phyloP scores from a whole-genome alignment of 78 protist genomes.

The Cyanophora paradoxa region DNA sequence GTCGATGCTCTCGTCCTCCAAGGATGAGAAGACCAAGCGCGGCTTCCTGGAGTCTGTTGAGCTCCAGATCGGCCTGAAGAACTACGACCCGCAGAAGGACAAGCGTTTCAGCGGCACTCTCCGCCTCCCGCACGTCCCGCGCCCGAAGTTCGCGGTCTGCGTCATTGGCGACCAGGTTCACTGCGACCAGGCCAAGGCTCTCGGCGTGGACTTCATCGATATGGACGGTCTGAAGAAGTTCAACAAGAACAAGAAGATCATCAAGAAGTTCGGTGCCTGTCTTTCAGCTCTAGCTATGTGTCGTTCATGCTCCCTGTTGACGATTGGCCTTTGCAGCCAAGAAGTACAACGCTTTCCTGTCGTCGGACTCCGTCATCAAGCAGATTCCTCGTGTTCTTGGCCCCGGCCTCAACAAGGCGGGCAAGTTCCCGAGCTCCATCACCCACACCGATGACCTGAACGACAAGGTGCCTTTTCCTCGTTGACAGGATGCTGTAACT shows the following conservation, averaged over 20 bases:
- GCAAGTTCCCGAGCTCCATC: constrained; percentile 97
- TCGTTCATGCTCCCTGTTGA: background rate
- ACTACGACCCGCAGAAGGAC: constrained; percentile 98
- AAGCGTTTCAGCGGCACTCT: constrained; percentile 97
- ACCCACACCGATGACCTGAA: constrained; percentile 73
- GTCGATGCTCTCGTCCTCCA: no score
- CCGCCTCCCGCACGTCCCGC: constrained; percentile 41
- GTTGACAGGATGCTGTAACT: background rate
- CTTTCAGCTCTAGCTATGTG: background rate
- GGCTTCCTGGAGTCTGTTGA: constrained; percentile 95
- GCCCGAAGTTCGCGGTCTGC: constrained; percentile 74
- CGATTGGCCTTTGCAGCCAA: constrained; percentile 50
- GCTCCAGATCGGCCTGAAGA: constrained; percentile 96
- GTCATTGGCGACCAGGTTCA: constrained; percentile 91
- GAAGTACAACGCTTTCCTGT: constrained; percentile 95
- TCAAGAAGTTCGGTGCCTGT: constrained; percentile 84
- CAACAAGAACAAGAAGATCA: constrained; percentile 97
- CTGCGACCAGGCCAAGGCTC: constrained; percentile 73
- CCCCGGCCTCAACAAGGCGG: constrained; percentile 98
- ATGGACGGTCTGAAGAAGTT: constrained; percentile 94
- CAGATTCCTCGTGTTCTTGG: constrained; percentile 96
- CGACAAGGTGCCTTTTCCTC: constrained; percentile 26
- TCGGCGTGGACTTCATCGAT: constrained; percentile 77
- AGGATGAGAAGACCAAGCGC: constrained; percentile 37
- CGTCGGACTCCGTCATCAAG: constrained; percentile 91